Evolutionary conservation across 306 rosid genomes (phyloP), one percentile per base, ranked within the genome.

Genomic region (Crataegus laevigata): DNA sequence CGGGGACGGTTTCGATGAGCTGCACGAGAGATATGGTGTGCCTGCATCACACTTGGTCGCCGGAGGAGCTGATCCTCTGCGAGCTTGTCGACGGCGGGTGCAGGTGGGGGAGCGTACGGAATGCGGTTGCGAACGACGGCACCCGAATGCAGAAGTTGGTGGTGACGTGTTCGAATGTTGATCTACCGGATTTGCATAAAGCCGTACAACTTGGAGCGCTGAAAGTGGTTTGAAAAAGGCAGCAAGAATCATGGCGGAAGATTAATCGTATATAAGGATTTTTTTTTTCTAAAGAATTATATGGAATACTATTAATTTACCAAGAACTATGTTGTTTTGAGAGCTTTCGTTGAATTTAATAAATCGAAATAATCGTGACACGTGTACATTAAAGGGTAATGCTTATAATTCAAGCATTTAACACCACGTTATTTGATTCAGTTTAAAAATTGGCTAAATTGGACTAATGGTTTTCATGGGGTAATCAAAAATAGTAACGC

Each of bases 91-190:
- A 52, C 1, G 82, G 85, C 4, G 67, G 0, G 19, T 88, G 89
- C 28, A 81, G 79, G 65, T 91, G 94, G 98, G 68, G 72, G 22
- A 80, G 88, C 77, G 68, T 89, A 9, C 32, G 54, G 59, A 90
- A 86, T 43, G 81, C 30, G 14, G 90, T 73, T 4, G 68, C 72
- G 28, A 51, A 81, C 30, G 88, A 78, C 6, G 68, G 4, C 12
- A 60, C 14, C 3, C 59, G 84, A 32, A 72, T 83, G 70, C 81
- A 64, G 73, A 85, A 84, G 67, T 26, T 89, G 78, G 89, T 91
- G 84, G 72, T 87, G 25, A 79, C 82, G 24, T 86, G 88, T 59
- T 84, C 88, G 6, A 72, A 79, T 3, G 88, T 91, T 36, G 64
- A 81, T 3, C 32, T 91, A 69, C 70, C 66, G 42, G 89, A 85